These are phyloP conservation scores for Diaporthe humulicola DNA, from an alignment of 2,329 filamentous ascomycete species.

Conservation along the genomic window DNA sequence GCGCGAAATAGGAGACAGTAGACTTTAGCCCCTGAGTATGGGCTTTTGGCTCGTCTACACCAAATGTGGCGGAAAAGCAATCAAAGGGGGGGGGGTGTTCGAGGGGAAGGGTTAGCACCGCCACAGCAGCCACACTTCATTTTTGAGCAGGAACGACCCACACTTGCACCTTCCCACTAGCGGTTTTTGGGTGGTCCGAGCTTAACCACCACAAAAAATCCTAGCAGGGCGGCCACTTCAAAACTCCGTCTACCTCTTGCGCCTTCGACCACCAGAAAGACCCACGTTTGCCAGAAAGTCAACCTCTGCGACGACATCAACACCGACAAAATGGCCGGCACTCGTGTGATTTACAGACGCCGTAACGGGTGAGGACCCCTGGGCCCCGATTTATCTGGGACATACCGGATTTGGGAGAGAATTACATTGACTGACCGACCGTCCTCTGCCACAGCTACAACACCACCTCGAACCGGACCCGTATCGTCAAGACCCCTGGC, in stretches of 20 bases:
- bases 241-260: constrained; percentile 32
- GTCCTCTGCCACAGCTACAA: constrained; percentile 80
- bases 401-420: not conserved
- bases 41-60: not conserved
- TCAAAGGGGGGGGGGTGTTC: not conserved
- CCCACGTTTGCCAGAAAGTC: constrained; percentile 39
- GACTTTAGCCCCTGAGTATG: not conserved
- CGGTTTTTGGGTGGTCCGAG: not conserved
- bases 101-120: not conserved
- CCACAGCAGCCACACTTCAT: constrained; percentile 5
- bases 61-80: not conserved
- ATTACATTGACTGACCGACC: constrained; percentile 41
- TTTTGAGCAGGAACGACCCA: not conserved
- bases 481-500: constrained; percentile 95
- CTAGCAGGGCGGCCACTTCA: constrained; percentile 32
- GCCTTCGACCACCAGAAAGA: constrained; percentile 36
- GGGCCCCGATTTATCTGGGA: constrained; percentile 39
- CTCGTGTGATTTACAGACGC: constrained; percentile 78
- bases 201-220: constrained; percentile 32
- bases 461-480: constrained; percentile 97
- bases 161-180: not conserved
- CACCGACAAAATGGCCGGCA: constrained; percentile 69
- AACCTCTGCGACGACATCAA: constrained; percentile 39
- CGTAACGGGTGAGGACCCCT: constrained; percentile 79
- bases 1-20: not conserved